Percentiles rank a stretch among this genome's conserved stretches.
phyloP scores from a whole-genome alignment of 129 eudicot genomes.

The Deinandra increscens region DNA sequence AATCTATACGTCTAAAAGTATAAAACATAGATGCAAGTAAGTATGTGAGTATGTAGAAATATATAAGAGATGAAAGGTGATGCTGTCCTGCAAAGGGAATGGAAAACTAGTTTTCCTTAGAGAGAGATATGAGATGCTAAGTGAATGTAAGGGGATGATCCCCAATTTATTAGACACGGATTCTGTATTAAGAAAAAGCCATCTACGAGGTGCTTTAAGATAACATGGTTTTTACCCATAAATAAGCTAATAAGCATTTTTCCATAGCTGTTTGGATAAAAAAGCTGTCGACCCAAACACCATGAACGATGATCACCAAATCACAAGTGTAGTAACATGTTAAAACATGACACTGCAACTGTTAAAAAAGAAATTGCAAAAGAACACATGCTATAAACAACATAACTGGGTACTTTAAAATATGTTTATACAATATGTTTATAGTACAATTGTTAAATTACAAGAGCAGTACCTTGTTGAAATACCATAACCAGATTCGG shows the following conservation, averaged over 20 bases:
- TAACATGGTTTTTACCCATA: not conserved
- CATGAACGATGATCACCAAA: not conserved
- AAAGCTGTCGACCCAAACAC: not conserved
- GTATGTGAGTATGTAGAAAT: no score
- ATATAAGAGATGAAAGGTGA: no score
- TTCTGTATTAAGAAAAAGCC: not conserved
- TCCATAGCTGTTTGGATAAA: not conserved
- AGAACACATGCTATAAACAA: not conserved
- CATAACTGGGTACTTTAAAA: not conserved
- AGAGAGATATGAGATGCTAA: no score
- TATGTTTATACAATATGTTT: not conserved
- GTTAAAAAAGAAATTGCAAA: slow-evolving; percentile 11
- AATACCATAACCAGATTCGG: not conserved
- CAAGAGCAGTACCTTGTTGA: not conserved
- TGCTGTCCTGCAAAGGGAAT: no score
- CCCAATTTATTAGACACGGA: not conserved
- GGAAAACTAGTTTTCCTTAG: no score
- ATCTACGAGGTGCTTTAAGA: not conserved
- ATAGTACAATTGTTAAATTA: not conserved
- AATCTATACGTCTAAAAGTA: no score
- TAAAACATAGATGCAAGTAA: no score
- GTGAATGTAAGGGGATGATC: no score
- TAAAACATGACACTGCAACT: not conserved
- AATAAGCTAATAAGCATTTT: not conserved
- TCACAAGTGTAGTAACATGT: not conserved